Evolutionary conservation across 2,329 filamentous ascomycete genomes (phyloP).

Genomic region (Allantophomopsis lycopodina): DNA sequence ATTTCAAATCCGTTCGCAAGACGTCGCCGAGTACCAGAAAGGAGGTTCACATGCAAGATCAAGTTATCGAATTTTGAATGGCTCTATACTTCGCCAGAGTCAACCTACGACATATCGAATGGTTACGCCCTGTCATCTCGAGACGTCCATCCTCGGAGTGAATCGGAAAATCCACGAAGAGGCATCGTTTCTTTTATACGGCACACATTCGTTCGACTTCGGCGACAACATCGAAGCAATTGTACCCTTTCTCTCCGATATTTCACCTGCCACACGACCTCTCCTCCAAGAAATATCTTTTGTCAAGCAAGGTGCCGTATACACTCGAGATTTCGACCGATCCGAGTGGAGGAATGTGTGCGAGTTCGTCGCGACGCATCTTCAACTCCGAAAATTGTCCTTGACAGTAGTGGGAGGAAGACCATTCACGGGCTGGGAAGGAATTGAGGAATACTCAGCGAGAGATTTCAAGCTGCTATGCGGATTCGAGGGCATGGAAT

Average conservation of each 20-base stretch:
- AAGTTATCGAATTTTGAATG: conserved; percentile 27
- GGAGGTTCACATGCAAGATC: conserved; percentile 14
- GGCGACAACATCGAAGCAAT: conserved; percentile 44
- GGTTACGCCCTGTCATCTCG: conserved; percentile 24
- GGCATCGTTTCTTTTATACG: conserved; percentile 40
- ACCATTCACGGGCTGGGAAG: conserved; percentile 32
- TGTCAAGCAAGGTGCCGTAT: conserved; percentile 38
- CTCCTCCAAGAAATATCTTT: conserved; percentile 35
- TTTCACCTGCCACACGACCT: conserved; percentile 31
- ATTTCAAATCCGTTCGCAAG: conserved; percentile 25
- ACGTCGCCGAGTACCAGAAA: conserved; percentile 10
- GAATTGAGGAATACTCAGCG: conserved; percentile 27
- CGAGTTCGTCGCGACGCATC: conserved; percentile 26
- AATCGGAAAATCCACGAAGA: conserved; percentile 37
- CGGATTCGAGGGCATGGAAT: conserved; percentile 37
- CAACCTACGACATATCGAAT: conserved; percentile 41
- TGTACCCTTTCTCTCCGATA: conserved; percentile 42
- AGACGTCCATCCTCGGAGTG: conserved; percentile 30
- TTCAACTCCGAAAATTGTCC: conserved; percentile 26
- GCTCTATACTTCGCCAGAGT: conserved; percentile 24
- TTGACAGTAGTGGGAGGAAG: conserved; percentile 41
- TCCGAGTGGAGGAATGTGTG: conserved; percentile 41
- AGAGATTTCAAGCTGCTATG: conserved; percentile 31
- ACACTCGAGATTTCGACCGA: conserved; percentile 38
- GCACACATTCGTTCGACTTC: conserved; percentile 42